Evolutionary conservation across 345 rosid species (phyloP), one percentile per base, ranked within the genome.

Genomic region (Cardamine resedifolia): DNA sequence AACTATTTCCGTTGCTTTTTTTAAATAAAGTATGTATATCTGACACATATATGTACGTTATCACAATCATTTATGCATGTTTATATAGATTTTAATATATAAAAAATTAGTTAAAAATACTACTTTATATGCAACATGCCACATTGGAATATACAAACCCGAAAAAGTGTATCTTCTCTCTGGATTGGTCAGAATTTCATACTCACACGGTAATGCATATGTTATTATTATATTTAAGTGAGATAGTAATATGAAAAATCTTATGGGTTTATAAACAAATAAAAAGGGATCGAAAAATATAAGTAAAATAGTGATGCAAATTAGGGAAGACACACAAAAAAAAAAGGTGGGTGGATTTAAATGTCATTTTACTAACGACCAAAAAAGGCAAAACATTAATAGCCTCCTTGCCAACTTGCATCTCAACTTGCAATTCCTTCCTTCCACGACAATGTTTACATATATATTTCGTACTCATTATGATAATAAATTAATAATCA

Each of bases 391-490:
- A 68, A 77, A 74, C 72, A 77, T 73, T 73, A 76, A 78, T 70
- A 73, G 67, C 76, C 75, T 59, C 36, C 67, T 48, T 71, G 76
- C 80, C 88, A 69, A 84, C 80, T 82, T 85, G 88, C 86, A 64
- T 6, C 34, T 70, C 86, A 84, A 83, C 76, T 82, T 80, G 87
- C 85, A 70, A 71, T 65, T 65, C 39, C 49, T 77, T 77, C 72
- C 77, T 71, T 55, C 76, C 72, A 41, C 59, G 56, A 49, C 81
- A 74, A 63, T 70, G 58, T 57, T 58, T 72, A 66, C 72, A 63
- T 51, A 55, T 51, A 55, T 48, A 58, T 50, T 23, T 77, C 68
- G 68, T 65, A 58, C 71, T 70, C 80, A 71, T 64, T 64, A 58
- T 71, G 12, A 70, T 70, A 24, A 34, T 44, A 66, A 41, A 27